Evolutionary conservation across 768 basidiomycete species (phyloP).

Genomic region (Floccularia luteovirens): DNA sequence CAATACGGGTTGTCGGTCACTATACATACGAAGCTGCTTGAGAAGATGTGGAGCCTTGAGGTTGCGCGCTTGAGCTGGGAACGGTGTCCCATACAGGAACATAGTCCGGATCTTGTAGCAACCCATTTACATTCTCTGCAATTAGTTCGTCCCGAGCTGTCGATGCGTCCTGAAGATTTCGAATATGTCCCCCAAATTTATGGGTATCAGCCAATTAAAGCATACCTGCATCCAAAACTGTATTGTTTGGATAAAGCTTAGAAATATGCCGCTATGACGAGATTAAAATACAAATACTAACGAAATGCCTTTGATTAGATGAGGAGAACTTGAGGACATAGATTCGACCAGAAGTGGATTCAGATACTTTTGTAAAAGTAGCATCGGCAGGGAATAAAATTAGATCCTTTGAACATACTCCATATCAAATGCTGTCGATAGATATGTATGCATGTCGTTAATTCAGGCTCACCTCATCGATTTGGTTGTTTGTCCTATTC

Average conservation of each 20-base stretch:
- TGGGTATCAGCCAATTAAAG: background rate
- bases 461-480: slow-evolving; percentile 62
- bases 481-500: slow-evolving; percentile 50
- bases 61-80: slow-evolving; percentile 21
- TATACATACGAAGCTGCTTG: slow-evolving; percentile 5
- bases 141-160: slow-evolving; percentile 66
- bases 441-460: background rate
- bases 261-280: background rate
- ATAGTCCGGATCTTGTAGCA: slow-evolving; percentile 60
- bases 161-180: slow-evolving; percentile 49
- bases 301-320: slow-evolving; percentile 85
- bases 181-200: background rate
- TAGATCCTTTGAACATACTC: slow-evolving; percentile 56
- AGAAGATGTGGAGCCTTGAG: slow-evolving; percentile 40
- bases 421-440: background rate
- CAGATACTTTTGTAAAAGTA: slow-evolving; percentile 64
- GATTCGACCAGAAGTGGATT: slow-evolving; percentile 62
- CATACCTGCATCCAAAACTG: slow-evolving; percentile 87
- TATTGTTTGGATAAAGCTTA: slow-evolving; percentile 6
- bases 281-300: too few species aligned
- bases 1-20: background rate
- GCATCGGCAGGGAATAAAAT: slow-evolving; percentile 88
- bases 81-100: slow-evolving; percentile 47
- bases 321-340: slow-evolving; percentile 91
- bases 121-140: slow-evolving; percentile 59